Conservation (phyloP, 2,329 filamentous ascomycete genomes). For the Boeremia lycopersici region DNA sequence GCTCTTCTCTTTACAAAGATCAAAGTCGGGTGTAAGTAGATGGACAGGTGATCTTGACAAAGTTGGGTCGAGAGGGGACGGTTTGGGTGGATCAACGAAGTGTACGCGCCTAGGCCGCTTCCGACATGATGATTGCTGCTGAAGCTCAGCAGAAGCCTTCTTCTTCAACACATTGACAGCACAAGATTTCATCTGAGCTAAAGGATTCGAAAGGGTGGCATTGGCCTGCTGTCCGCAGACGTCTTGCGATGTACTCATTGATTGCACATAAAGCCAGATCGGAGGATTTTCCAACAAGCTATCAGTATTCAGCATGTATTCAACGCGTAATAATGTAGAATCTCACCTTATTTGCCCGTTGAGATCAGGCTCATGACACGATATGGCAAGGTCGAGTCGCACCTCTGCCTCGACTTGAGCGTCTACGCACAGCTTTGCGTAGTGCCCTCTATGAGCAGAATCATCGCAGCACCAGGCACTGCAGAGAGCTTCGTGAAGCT, state of each 20-base stretch:
- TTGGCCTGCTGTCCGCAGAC: not conserved
- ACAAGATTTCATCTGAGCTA: not conserved
- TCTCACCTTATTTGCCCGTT: not conserved
- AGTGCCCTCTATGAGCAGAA: constrained; percentile 22
- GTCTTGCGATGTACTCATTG: constrained; percentile 21
- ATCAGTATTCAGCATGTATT: not conserved
- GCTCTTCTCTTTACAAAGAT: constrained; percentile 31
- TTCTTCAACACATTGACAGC: constrained; percentile 19
- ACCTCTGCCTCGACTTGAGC: constrained; percentile 26
- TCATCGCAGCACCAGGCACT: constrained; percentile 31
- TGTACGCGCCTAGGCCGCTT: constrained; percentile 23
- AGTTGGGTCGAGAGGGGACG: not conserved
- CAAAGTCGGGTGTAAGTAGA: constrained; percentile 11
- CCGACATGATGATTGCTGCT: not conserved
- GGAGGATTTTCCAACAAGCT: constrained; percentile 17
- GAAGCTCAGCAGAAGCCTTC: constrained; percentile 20
- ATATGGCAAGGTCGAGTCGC: constrained; percentile 32
- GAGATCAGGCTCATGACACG: constrained; percentile 17
- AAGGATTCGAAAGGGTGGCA: not conserved
- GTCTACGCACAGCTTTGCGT: constrained; percentile 33
- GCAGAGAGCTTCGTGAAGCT: constrained; percentile 32
- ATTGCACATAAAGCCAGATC: constrained; percentile 34
- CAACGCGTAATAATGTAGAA: no score
- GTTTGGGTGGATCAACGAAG: constrained; percentile 4
- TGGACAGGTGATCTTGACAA: not conserved